phyloP scores from a whole-genome alignment of 805 yeast species.

The Cyberlindnera maclurae region DNA sequence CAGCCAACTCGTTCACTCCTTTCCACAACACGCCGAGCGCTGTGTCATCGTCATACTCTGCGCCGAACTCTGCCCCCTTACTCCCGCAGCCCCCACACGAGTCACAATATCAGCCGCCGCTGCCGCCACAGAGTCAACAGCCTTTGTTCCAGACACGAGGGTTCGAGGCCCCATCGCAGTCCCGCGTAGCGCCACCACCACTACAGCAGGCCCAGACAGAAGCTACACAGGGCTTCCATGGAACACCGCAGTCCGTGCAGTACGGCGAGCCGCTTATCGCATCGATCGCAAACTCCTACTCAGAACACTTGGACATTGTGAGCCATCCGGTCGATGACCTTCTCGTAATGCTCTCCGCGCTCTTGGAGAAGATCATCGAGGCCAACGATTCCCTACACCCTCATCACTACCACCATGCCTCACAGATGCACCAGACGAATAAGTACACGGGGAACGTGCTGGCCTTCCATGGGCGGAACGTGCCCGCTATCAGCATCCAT shows the following conservation, averaged over 20 bases:
- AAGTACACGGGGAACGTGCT: slow-evolving; percentile 61
- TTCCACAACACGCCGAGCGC: slow-evolving; percentile 41
- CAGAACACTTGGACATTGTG: slow-evolving; percentile 46
- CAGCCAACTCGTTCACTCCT: slow-evolving; percentile 26
- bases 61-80: slow-evolving; percentile 22
- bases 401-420: slow-evolving; percentile 27
- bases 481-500: slow-evolving; percentile 90
- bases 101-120: slow-evolving; percentile 26
- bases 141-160: slow-evolving; percentile 17
- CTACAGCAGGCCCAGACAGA: slow-evolving; percentile 9
- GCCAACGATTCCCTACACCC: slow-evolving; percentile 84
- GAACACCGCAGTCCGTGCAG: slow-evolving; percentile 12
- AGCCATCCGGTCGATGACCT: slow-evolving; percentile 77
- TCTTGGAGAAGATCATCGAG: slow-evolving; percentile 79
- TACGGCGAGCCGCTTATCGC: slow-evolving; percentile 6
- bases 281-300: neutral
- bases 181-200: slow-evolving; percentile 1
- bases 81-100: slow-evolving; percentile 2
- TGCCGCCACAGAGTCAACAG: slow-evolving; percentile 2
- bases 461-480: slow-evolving; percentile 92
- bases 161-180: slow-evolving; percentile 3
- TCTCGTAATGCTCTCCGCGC: slow-evolving; percentile 75
- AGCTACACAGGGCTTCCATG: slow-evolving; percentile 2
- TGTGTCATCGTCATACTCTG: slow-evolving; percentile 39
- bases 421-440: slow-evolving; percentile 28